Conservation (phyloP, 306 rosid genomes). For the Alnus rubra region DNA sequence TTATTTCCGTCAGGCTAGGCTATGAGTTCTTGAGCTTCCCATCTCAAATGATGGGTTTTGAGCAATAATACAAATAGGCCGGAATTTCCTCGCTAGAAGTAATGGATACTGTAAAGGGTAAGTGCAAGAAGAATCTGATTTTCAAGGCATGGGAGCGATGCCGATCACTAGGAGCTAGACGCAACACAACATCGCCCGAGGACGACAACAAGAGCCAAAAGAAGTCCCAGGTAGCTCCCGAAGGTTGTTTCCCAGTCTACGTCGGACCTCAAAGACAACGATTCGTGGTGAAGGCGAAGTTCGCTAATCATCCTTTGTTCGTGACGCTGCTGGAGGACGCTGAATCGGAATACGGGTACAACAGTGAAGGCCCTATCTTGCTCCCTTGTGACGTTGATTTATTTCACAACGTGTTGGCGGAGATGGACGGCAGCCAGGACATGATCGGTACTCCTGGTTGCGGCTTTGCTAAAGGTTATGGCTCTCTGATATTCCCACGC, state of each 20-base stretch:
- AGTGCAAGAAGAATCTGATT: conserved; percentile 34
- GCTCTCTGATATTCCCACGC: background rate
- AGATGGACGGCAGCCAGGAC: conserved; percentile 35
- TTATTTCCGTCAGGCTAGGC: background rate
- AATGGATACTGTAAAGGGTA: conserved; percentile 37
- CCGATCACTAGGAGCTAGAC: conserved; percentile 17
- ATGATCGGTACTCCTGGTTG: background rate
- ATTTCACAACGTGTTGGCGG: conserved; percentile 57
- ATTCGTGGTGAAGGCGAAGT: conserved; percentile 49
- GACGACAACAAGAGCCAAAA: background rate
- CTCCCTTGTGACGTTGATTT: conserved; percentile 72
- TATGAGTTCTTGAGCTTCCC: too few species aligned
- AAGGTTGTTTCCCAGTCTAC: conserved; percentile 56
- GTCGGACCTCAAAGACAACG: conserved; percentile 58
- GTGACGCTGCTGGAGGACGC: conserved; percentile 61
- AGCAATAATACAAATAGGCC: background rate
- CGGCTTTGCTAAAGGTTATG: background rate
- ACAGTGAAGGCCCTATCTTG: conserved; percentile 60
- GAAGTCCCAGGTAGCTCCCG: conserved; percentile 29
- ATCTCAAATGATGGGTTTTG: too few species aligned
- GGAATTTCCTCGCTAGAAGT: background rate
- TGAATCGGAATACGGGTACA: conserved; percentile 58
- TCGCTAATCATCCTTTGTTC: conserved; percentile 61
- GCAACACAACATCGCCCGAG: background rate
- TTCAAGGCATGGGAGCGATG: conserved; percentile 42